phyloP scores from a whole-genome alignment of 495 filamentous ascomycete genomes.

The Bacidia gigantensis region DNA sequence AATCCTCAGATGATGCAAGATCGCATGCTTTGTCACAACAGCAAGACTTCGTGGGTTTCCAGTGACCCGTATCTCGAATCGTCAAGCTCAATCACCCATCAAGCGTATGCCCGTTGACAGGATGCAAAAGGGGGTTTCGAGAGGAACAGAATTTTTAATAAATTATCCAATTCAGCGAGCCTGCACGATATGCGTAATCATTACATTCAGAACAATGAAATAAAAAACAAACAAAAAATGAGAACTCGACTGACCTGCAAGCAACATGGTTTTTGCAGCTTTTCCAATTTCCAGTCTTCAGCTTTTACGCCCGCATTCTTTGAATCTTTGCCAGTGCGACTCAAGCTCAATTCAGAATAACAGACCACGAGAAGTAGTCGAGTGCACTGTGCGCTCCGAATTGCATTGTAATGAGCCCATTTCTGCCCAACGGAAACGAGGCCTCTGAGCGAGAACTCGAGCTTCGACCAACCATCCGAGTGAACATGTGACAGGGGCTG shows the following conservation, averaged over 20 bases:
- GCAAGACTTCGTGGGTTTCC: conserved; percentile 55
- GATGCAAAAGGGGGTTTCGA: too few relatives aligned
- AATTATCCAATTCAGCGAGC: not conserved
- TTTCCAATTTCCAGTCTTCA: too few relatives aligned
- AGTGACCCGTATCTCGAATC: conserved; percentile 3
- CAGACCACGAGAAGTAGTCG: too few relatives aligned
- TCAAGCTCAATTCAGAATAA: too few relatives aligned
- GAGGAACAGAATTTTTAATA: too few relatives aligned
- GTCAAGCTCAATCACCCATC: not conserved
- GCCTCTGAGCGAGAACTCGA: not conserved
- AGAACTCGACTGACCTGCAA: too few relatives aligned
- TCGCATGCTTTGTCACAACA: conserved; percentile 46
- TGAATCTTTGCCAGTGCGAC: too few relatives aligned
- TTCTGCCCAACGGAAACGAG: not conserved
- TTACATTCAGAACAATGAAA: not conserved
- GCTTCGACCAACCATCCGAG: conserved; percentile 2
- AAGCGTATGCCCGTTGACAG: too few relatives aligned
- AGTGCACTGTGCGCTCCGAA: too few relatives aligned
- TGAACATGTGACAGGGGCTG: conserved; percentile 1
- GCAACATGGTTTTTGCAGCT: too few relatives aligned
- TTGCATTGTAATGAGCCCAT: not conserved
- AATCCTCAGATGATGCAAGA: conserved; percentile 30
- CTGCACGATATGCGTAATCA: not conserved
- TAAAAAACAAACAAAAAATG: not conserved
- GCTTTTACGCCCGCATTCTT: too few relatives aligned